Conservation (phyloP, 768 basidiomycete genomes). For the Psilocybe tampanensis region DNA sequence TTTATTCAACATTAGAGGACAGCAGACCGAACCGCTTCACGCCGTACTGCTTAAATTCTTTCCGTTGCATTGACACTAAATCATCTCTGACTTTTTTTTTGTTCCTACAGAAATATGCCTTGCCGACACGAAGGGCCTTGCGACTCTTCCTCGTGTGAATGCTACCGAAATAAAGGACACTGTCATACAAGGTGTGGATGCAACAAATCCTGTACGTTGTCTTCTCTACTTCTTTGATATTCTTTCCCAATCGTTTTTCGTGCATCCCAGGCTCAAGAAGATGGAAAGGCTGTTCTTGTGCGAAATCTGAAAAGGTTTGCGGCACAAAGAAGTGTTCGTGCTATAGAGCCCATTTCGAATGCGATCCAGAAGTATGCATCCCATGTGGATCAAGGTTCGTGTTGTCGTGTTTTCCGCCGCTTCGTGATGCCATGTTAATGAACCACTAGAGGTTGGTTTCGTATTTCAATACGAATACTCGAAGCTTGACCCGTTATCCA, state of each 20-base stretch:
- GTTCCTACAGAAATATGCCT: conserved; percentile 41
- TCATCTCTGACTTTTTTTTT: not conserved
- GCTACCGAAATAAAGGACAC: conserved; percentile 49
- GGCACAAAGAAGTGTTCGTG: conserved; percentile 55
- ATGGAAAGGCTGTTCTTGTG: conserved; percentile 61
- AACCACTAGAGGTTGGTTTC: too few relatives aligned
- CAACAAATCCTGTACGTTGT: conserved; percentile 44
- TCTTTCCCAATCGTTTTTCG: too few relatives aligned
- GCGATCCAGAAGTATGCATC: conserved; percentile 66
- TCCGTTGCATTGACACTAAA: not conserved
- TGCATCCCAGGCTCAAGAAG: conserved; percentile 62
- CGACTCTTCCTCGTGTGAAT: conserved; percentile 44
- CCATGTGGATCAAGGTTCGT: conserved; percentile 52
- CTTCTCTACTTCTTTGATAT: not conserved
- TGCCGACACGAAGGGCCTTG: conserved; percentile 65
- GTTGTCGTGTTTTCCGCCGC: not conserved
- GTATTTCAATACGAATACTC: too few relatives aligned
- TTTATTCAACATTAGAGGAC: conserved; percentile 5
- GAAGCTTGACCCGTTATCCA: too few relatives aligned
- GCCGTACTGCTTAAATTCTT: conserved; percentile 25
- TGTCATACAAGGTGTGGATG: conserved; percentile 64
- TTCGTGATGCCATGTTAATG: too few relatives aligned
- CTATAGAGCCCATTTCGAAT: conserved; percentile 52
- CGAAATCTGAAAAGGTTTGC: conserved; percentile 31
- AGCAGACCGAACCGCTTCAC: conserved; percentile 18